Evolutionary conservation across 2,329 filamentous ascomycete genomes (phyloP), one percentile per base, ranked within the genome.

Genomic region (Fusarium redolens): DNA sequence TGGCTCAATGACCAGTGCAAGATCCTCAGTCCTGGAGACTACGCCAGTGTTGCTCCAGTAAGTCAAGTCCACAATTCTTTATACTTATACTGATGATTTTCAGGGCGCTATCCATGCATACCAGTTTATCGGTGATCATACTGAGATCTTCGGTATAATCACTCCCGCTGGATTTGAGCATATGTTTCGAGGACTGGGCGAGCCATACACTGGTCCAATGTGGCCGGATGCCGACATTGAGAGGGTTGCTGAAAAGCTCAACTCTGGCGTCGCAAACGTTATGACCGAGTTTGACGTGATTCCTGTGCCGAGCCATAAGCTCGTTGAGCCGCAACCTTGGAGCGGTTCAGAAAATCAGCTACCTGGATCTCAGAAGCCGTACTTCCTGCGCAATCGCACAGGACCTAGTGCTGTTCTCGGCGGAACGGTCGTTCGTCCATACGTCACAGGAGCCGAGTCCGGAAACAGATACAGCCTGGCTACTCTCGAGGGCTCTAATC

Each of bases 121-220:
- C 9, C 28, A 48, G 14, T 17, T 48, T 25, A 30, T 48, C 15
- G 20, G 13, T 2, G 45, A 31, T 10, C 14, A 31, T 7, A n/a
- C 15, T 5, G 30, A 33, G 11, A 18, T 25, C 30, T 35, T 51
- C 15, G 12, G 31, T 25, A 25, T 35, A 25, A 51, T 35, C 4
- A 14, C 15, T 7, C 15, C 30, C 9, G n/a, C n/a, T 20, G n/a
- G 12, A 33, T 51, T 51, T 14, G 7, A 38, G 13, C 4, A 38
- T 3, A 20, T 25, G 22, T 38, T 38, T 5, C 6, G 7, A 2
- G 50, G 13, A 20, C n/a, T 28, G 0, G 13, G 22, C 20, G 12
- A 52, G 22, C 13, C 31, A 38, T 35, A 28, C 13, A 18, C n/a
- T 7, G 17, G 33, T 5, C 33, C 18, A 8, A 52, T 38, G 9